Conservation (phyloP, 1,284 basidiomycete genomes). For the Trichosporon coremiiforme region DNA sequence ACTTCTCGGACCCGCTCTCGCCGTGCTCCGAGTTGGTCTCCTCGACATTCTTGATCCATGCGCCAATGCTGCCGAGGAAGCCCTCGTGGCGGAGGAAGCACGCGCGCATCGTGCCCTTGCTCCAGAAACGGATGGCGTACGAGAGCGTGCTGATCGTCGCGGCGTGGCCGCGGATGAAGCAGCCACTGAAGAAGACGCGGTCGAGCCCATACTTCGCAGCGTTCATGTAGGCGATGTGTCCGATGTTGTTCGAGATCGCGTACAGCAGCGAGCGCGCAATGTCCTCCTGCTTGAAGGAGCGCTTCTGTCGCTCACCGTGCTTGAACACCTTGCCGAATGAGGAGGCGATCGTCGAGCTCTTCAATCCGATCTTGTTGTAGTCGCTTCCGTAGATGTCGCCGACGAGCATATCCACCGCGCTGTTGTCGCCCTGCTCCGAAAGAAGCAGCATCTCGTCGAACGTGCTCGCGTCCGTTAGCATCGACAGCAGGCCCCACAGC, state of each 20-base stretch:
- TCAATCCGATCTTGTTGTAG: conserved; percentile 89
- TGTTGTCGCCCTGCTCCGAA: conserved; percentile 91
- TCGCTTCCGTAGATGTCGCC: conserved; percentile 98
- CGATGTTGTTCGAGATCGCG: conserved; percentile 98
- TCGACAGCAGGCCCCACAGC: conserved; percentile 93
- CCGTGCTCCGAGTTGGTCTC: conserved; percentile 19
- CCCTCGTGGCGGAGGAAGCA: conserved; percentile 97
- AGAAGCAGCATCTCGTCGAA: conserved; percentile 96
- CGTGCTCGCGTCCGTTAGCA: conserved; percentile 90
- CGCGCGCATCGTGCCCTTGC: conserved; percentile 94
- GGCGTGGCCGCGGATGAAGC: conserved; percentile 97
- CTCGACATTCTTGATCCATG: conserved; percentile 92
- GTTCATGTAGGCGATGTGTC: conserved; percentile 99
- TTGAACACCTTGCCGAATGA: conserved; percentile 99
- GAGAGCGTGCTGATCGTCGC: conserved; percentile 96
- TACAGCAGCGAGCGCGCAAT: conserved; percentile 93
- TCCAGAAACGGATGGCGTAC: conserved; percentile 99
- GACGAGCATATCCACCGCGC: conserved; percentile 96
- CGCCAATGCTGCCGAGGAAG: conserved; percentile 90
- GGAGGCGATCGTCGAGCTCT: conserved; percentile 96
- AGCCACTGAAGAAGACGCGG: conserved; percentile 98
- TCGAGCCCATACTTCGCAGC: conserved; percentile 98
- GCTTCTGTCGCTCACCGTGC: conserved; percentile 65
- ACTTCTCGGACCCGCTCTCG: conserved; percentile 11
- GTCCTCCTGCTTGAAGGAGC: conserved; percentile 86